These are phyloP conservation scores for Abelmoschus esculentus DNA, from an alignment of 345 rosid genomes.

Conservation along the genomic window DNA sequence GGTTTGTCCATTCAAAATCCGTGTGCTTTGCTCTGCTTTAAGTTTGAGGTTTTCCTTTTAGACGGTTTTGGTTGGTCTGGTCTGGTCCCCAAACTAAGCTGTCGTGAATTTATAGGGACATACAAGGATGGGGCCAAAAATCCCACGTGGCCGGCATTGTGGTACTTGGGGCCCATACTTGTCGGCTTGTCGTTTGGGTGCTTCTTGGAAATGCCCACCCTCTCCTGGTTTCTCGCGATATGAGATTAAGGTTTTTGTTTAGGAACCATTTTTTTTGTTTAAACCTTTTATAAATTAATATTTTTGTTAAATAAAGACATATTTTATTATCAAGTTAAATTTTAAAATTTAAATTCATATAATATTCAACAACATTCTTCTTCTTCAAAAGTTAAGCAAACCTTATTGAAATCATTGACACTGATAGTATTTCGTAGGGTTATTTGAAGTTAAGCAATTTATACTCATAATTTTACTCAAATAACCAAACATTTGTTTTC, in stretches of 20 bases:
- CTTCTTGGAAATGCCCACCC: not conserved
- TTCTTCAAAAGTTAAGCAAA: not conserved
- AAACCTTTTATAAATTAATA: no score
- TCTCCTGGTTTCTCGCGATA: no score
- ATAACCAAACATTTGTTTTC: not conserved
- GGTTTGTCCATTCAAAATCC: slow-evolving; percentile 7
- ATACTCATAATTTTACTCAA: no score
- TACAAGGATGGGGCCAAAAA: not conserved
- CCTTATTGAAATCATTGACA: no score
- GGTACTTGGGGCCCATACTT: slow-evolving; percentile 21
- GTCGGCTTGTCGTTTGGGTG: slow-evolving; percentile 47
- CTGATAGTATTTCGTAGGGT: not conserved
- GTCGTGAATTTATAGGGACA: not conserved
- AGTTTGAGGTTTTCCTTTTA: not conserved
- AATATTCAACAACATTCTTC: no score
- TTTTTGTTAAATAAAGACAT: no score
- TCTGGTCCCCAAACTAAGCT: slow-evolving; percentile 3
- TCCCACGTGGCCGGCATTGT: slow-evolving; percentile 13
- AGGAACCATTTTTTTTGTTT: no score
- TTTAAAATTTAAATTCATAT: no score
- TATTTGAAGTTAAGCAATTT: not conserved
- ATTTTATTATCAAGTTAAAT: no score
- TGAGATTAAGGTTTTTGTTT: no score
- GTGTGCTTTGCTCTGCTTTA: not conserved
- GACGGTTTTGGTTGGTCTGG: not conserved